Evolutionary conservation across 1,284 basidiomycete species (phyloP).

Genomic region (Ustilago loliicola): DNA sequence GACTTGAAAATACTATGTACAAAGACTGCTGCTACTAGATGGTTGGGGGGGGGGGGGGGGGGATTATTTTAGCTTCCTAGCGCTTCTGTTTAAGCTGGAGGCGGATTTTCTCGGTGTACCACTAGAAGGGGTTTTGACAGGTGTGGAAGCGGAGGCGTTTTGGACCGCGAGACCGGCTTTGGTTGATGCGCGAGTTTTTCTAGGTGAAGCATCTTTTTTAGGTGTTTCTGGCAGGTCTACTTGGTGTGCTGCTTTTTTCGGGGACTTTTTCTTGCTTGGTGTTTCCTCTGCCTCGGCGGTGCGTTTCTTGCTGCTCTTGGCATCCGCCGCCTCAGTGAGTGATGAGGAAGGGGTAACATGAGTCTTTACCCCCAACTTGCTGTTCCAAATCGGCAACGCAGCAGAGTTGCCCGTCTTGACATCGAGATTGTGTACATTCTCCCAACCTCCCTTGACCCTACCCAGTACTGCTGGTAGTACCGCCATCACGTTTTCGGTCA

Average conservation of each 20-base stretch:
- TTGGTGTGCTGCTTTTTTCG: not conserved
- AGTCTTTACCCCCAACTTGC: slow-evolving; percentile 75
- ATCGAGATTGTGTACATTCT: slow-evolving; percentile 88
- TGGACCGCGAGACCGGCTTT: not conserved
- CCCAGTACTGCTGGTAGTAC: slow-evolving; percentile 83
- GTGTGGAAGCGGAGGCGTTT: not conserved
- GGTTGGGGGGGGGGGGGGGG: no score
- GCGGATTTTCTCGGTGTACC: slow-evolving; percentile 11
- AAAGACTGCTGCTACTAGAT: not conserved
- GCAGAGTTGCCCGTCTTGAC: slow-evolving; percentile 89
- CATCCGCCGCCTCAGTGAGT: not conserved
- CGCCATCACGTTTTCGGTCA: slow-evolving; percentile 82
- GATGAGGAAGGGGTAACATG: slow-evolving; percentile 15
- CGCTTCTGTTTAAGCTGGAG: slow-evolving; percentile 17
- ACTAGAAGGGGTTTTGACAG: slow-evolving; percentile 5
- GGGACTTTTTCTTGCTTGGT: slow-evolving; percentile 5
- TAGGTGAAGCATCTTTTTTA: slow-evolving; percentile 12
- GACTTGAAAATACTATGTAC: no score
- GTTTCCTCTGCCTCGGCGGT: slow-evolving; percentile 1
- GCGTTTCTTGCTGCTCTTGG: slow-evolving; percentile 1
- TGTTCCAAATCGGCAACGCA: slow-evolving; percentile 91
- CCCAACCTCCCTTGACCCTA: slow-evolving; percentile 83
- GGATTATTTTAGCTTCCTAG: slow-evolving; percentile 21
- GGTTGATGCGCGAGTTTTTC: slow-evolving; percentile 27
- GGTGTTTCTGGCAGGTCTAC: no score